Percentiles rank a stretch among this genome's conserved stretches.
Conservation (phyloP, 495 filamentous ascomycete genomes). For the Podospora australis region DNA sequence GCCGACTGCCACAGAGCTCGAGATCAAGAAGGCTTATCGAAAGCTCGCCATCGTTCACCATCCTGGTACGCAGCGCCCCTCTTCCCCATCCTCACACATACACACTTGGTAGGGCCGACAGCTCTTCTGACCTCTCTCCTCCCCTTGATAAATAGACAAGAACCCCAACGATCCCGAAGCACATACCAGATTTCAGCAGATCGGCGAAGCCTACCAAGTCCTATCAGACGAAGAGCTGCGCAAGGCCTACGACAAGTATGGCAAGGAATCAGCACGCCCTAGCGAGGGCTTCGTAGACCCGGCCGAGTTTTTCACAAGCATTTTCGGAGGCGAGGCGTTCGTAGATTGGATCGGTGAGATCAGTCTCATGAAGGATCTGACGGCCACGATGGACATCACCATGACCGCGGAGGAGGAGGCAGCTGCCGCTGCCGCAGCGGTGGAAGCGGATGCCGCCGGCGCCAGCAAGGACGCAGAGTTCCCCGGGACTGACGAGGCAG, state of each 20-base stretch:
- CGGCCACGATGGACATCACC: constrained; percentile 85
- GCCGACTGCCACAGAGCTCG: constrained; percentile 83
- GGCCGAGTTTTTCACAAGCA: constrained; percentile 96
- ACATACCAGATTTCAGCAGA: constrained; percentile 85
- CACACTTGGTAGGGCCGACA: background rate
- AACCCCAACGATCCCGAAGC: constrained; percentile 96
- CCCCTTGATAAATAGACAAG: constrained; percentile 64
- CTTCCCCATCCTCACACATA: background rate
- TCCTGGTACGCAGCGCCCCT: constrained; percentile 47
- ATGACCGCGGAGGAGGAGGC: constrained; percentile 62
- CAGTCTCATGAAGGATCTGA: constrained; percentile 85
- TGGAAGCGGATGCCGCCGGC: constrained; percentile 52
- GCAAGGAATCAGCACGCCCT: constrained; percentile 86
- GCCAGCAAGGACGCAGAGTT: constrained; percentile 37
- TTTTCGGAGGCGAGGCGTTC: constrained; percentile 96
- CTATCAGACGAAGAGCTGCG: constrained; percentile 80
- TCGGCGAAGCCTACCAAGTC: constrained; percentile 97
- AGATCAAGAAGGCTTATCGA: constrained; percentile 99
- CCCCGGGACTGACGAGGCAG: constrained; percentile 41
- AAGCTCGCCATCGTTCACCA: constrained; percentile 80
- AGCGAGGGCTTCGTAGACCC: constrained; percentile 91
- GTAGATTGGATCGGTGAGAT: constrained; percentile 87
- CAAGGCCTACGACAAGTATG: constrained; percentile 89
- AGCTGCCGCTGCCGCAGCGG: constrained; percentile 24
- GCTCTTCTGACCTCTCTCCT: constrained; percentile 2